A percentile compares a stretch with the other conserved stretches of the same genome.
These are phyloP conservation scores for Beauveria asiatica DNA, from an alignment of 2,329 filamentous ascomycete genomes.

Conservation along the genomic window DNA sequence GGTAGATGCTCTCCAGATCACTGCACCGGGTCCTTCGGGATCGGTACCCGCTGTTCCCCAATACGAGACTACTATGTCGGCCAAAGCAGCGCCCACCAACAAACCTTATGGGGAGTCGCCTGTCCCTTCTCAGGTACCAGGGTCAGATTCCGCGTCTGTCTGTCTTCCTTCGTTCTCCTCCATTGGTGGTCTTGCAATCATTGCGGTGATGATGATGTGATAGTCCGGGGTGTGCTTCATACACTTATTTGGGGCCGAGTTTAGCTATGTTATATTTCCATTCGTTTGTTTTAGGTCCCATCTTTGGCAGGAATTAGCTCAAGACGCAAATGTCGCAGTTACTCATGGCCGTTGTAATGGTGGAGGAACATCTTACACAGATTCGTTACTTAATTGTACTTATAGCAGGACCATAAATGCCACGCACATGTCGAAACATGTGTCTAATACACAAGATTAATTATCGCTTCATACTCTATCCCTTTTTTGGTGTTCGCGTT, in stretches of 20 bases:
- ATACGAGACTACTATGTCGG: conserved; percentile 18
- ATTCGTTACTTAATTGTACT: conserved; percentile 10
- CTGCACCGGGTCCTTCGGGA: neutral
- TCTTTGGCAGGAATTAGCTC: conserved; percentile 13
- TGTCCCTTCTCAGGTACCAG: conserved; percentile 20
- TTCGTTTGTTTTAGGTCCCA: conserved; percentile 13
- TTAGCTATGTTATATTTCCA: conserved; percentile 12
- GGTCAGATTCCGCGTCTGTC: conserved; percentile 20
- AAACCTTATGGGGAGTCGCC: conserved; percentile 16
- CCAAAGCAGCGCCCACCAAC: conserved; percentile 15
- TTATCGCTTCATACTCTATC: neutral
- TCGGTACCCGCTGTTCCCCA: conserved; percentile 10
- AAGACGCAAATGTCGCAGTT: conserved; percentile 5
- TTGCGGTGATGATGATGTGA: conserved; percentile 21
- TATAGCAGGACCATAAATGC: conserved; percentile 3
- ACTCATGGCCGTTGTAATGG: conserved; percentile 6
- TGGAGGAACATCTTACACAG: conserved; percentile 4
- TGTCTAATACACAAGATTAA: neutral
- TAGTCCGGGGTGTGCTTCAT: neutral
- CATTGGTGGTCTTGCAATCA: conserved; percentile 19
- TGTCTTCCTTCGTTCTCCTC: conserved; percentile 16
- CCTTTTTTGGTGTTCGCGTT: neutral
- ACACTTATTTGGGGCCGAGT: conserved; percentile 11
- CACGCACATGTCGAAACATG: conserved; percentile 1
- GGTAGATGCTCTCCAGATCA: conserved; percentile 11